Evolutionary conservation across 345 rosid genomes (phyloP).

Genomic region (Psidium guajava): DNA sequence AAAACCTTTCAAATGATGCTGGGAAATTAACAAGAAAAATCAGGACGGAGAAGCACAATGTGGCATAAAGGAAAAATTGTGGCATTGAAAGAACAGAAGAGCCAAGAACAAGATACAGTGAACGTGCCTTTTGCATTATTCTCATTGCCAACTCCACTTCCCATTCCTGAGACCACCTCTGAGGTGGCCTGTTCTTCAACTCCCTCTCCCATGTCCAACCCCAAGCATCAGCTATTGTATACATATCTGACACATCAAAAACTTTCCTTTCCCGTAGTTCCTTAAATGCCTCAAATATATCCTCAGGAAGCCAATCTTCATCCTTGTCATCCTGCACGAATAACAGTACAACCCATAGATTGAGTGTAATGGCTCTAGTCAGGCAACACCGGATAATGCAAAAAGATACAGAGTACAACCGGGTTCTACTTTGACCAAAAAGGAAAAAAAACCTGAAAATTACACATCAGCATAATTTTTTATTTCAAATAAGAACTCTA

Average conservation of each 20-base stretch:
- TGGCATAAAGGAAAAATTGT: neutral
- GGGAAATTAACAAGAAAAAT: neutral
- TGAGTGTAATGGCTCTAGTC: neutral
- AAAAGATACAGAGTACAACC: neutral
- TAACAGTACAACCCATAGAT: neutral
- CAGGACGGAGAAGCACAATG: neutral
- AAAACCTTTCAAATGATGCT: neutral
- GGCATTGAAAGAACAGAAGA: neutral
- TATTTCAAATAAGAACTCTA: neutral
- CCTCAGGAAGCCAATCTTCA: constrained; percentile 91
- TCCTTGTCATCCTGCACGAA: constrained; percentile 62
- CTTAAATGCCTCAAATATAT: constrained; percentile 73
- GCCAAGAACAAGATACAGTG: neutral
- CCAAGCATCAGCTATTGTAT: constrained; percentile 96
- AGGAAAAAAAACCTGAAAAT: neutral
- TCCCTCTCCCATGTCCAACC: constrained; percentile 99
- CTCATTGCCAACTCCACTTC: constrained; percentile 85
- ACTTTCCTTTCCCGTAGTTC: constrained; percentile 73
- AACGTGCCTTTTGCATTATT: constrained; percentile 66
- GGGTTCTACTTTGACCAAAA: neutral
- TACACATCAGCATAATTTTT: neutral
- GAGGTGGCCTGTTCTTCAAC: constrained; percentile 58
- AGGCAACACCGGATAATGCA: neutral
- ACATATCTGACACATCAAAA: constrained; percentile 79
- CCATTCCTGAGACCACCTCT: constrained; percentile 90